These are phyloP conservation scores for Dendrobium catenatum DNA, from an alignment of 106 monocot genomes.

Conservation along the genomic window DNA sequence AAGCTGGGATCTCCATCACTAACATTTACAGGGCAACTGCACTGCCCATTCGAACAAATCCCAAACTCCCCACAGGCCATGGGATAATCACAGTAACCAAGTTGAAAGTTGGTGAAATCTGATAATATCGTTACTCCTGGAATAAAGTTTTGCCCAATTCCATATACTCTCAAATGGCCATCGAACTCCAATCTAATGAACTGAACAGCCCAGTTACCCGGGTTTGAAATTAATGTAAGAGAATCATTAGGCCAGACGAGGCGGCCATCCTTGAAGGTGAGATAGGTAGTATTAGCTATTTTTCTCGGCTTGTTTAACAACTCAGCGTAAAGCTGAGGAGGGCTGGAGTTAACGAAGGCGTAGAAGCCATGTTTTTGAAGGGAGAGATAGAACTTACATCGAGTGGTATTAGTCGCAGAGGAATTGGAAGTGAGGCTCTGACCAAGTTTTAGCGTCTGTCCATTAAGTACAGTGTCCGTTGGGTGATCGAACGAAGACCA, in stretches of 20 bases:
- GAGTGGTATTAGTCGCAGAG: slow-evolving; percentile 4
- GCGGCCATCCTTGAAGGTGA: not conserved
- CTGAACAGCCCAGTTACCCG: not conserved
- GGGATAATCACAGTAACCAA: slow-evolving; percentile 15
- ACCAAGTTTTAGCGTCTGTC: slow-evolving; percentile 27
- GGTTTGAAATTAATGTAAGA: not conserved
- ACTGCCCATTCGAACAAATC: slow-evolving; percentile 39
- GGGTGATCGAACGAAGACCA: slow-evolving; percentile 57
- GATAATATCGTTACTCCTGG: not conserved
- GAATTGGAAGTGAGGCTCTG: slow-evolving; percentile 22
- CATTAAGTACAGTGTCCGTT: slow-evolving; percentile 38
- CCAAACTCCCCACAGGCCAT: slow-evolving; percentile 35
- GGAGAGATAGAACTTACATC: slow-evolving; percentile 16
- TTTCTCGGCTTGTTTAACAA: not conserved
- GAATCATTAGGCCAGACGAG: not conserved
- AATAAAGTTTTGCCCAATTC: not conserved
- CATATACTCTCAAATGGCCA: slow-evolving; percentile 4
- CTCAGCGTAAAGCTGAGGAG: slow-evolving; percentile 24
- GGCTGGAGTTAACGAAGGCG: slow-evolving; percentile 17
- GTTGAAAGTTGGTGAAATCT: not conserved
- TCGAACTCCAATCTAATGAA: slow-evolving; percentile 4
- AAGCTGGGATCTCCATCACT: not conserved
- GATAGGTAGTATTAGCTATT: too few species aligned
- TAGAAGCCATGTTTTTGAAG: slow-evolving; percentile 1
- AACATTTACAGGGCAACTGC: slow-evolving; percentile 28